phyloP scores from a whole-genome alignment of 192 early-diverging fungal genomes.

The Anaeromyces robustus region DNA sequence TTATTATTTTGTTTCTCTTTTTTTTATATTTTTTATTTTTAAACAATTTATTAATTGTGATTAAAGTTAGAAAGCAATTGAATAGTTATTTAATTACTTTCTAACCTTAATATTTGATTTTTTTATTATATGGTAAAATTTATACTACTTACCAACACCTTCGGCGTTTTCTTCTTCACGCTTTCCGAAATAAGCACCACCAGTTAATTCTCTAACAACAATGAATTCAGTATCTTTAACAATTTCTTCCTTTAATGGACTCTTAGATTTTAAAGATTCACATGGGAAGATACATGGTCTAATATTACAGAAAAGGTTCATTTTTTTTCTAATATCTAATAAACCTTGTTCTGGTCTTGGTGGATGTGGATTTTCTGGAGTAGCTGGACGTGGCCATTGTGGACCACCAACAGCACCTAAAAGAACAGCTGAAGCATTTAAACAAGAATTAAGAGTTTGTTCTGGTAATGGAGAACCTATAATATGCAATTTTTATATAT shows the following conservation, averaged over 20 bases:
- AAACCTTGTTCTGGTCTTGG: conserved; percentile 90
- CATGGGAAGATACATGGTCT: conserved; percentile 88
- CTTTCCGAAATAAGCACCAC: conserved; percentile 95
- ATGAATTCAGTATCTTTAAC: conserved; percentile 84
- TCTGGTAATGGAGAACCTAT: conserved; percentile 60
- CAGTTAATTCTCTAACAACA: conserved; percentile 87
- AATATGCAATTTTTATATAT: too few species aligned
- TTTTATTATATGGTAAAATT: too few species aligned
- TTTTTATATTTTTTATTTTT: too few species aligned
- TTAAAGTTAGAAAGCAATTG: too few species aligned
- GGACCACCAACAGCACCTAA: conserved; percentile 96
- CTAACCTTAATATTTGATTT: too few species aligned
- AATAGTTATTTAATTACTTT: too few species aligned
- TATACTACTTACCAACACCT: conserved; percentile 45
- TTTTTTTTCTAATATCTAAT: conserved; percentile 75
- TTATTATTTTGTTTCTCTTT: too few species aligned
- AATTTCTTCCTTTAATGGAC: conserved; percentile 80
- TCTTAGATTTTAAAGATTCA: conserved; percentile 57
- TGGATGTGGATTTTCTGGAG: conserved; percentile 49
- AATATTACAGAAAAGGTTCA: conserved; percentile 93
- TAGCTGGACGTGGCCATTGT: conserved; percentile 68
- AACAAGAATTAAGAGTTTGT: conserved; percentile 63
- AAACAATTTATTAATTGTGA: too few species aligned
- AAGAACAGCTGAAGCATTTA: conserved; percentile 74
- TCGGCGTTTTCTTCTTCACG: conserved; percentile 69